A percentile compares a stretch with the other conserved stretches of the same genome.
These are phyloP conservation scores for Schwanniomyces yamadae DNA, from an alignment of 805 yeast species.

Conservation along the genomic window DNA sequence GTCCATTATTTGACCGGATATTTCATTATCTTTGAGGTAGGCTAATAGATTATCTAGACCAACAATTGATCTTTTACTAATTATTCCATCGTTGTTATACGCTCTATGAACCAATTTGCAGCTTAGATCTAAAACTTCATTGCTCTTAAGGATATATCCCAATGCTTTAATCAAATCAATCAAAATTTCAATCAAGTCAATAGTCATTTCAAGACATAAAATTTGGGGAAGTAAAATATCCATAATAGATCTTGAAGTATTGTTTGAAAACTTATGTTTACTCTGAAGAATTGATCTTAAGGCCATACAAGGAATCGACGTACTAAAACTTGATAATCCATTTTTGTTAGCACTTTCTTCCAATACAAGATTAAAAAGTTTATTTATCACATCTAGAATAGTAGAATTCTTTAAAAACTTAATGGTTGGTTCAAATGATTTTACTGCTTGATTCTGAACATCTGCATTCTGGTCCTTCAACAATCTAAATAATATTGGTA, in stretches of 20 bases:
- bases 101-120: slow-evolving; percentile 34
- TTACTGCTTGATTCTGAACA: slow-evolving; percentile 72
- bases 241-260: slow-evolving; percentile 29
- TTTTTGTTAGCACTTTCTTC: slow-evolving; percentile 17
- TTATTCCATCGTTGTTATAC: slow-evolving; percentile 41
- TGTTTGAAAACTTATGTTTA: slow-evolving; percentile 21
- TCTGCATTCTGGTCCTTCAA: slow-evolving; percentile 65
- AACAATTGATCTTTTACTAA: slow-evolving; percentile 50
- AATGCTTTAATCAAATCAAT: slow-evolving; percentile 53
- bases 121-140: slow-evolving; percentile 30
- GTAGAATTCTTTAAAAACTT: slow-evolving; percentile 33
- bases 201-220: slow-evolving; percentile 31
- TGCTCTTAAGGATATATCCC: slow-evolving; percentile 39
- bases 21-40: slow-evolving; percentile 14
- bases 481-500: slow-evolving; percentile 40
- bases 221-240: slow-evolving; percentile 40
- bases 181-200: slow-evolving; percentile 62
- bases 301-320: slow-evolving; percentile 54
- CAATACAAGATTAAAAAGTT: slow-evolving; percentile 24
- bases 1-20: slow-evolving; percentile 11
- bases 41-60: slow-evolving; percentile 46
- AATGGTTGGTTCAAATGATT: slow-evolving; percentile 50
- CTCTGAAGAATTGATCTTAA: slow-evolving; percentile 40
- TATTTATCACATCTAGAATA: slow-evolving; percentile 25
- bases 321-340: slow-evolving; percentile 32